These are phyloP conservation scores for Ustilago sp. DNA, from an alignment of 1,284 basidiomycete genomes.

Conservation along the genomic window DNA sequence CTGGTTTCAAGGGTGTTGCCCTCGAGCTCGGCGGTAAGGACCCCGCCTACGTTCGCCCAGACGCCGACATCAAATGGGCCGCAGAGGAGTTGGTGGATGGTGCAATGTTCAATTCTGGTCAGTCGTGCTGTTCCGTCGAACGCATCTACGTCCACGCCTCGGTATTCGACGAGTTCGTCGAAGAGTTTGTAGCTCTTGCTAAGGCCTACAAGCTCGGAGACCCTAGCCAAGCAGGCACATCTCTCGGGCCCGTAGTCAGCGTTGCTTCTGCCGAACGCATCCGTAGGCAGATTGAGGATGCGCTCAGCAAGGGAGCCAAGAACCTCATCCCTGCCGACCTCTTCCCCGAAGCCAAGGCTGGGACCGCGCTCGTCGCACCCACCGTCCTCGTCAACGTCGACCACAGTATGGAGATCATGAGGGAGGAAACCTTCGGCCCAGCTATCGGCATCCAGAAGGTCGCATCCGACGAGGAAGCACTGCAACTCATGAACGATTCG, in stretches of 20 bases:
- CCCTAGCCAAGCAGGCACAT: conserved; percentile 79
- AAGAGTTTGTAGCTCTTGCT: conserved; percentile 79
- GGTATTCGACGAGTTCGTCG: conserved; percentile 83
- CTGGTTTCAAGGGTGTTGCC: conserved; percentile 79
- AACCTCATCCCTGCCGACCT: conserved; percentile 69
- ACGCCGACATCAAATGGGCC: conserved; percentile 86
- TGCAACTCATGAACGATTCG: conserved; percentile 95
- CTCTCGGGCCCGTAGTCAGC: conserved; percentile 90
- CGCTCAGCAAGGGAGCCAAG: conserved; percentile 68
- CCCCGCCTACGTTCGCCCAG: conserved; percentile 87
- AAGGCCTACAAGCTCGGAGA: conserved; percentile 88
- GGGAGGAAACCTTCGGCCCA: conserved; percentile 78
- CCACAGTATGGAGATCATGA: conserved; percentile 94
- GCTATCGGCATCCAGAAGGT: conserved; percentile 91
- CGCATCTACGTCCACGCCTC: conserved; percentile 92
- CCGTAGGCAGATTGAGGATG: conserved; percentile 84
- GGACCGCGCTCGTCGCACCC: conserved; percentile 86
- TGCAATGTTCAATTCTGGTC: conserved; percentile 95
- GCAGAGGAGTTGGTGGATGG: conserved; percentile 90
- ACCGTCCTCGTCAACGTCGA: conserved; percentile 88
- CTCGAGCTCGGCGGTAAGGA: conserved; percentile 93
- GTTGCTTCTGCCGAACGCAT: conserved; percentile 84
- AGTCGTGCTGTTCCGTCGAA: conserved; percentile 89
- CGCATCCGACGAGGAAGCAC: conserved; percentile 83
- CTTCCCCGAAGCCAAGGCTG: conserved; percentile 76